Evolutionary conservation across 257 asterid species (phyloP), one percentile per base, ranked within the genome.

Genomic region (Fraxinus cuspidata): DNA sequence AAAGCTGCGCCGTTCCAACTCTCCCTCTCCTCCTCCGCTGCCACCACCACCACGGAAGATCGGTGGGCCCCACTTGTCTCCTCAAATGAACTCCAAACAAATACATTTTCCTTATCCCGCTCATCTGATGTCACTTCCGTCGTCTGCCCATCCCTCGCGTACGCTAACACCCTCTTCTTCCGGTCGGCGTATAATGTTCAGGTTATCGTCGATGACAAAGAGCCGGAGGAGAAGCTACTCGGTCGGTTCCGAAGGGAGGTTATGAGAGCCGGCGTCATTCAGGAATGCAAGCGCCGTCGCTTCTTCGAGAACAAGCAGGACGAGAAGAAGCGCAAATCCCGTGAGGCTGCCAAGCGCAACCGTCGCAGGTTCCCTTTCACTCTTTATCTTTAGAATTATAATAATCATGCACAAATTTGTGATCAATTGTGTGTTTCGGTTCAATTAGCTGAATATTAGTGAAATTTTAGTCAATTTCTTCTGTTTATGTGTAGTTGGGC

Each of bases 341-440:
- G 97, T 6, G 99, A 95, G 16, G 97, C 99, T 32, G 97, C 97
- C 7, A 84, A 80, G 82, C 97, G 99, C 79, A 93, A 93, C 74
- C 96, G 96, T 25, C 89, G 92, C 82, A 91, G 98, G 98, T 90
- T 51, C 5, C 40, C 5, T 56, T 0, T n/a, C 23, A 8, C 27
- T 19, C 11, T 56, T 3, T 2, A 21, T 7, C 3, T n/a, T 56
- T 19, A 19, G 65, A 56, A 56, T 56, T n/a, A 56, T 56, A 8
- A 56, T 56, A 56, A 56, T n/a, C 21, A 9, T 19, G 63, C 10
- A 3, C 23, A 16, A 53, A 53, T 16, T 53, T 19, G 10, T 8
- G 15, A n/a, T 56, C 27, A 19, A 53, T 53, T 53, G 9, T 1
- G 28, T 21, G 9, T 53, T 53, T 53, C 64, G n/a, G 27, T 53